phyloP scores from a whole-genome alignment of 768 basidiomycete species.

The Suillus tomentosus region DNA sequence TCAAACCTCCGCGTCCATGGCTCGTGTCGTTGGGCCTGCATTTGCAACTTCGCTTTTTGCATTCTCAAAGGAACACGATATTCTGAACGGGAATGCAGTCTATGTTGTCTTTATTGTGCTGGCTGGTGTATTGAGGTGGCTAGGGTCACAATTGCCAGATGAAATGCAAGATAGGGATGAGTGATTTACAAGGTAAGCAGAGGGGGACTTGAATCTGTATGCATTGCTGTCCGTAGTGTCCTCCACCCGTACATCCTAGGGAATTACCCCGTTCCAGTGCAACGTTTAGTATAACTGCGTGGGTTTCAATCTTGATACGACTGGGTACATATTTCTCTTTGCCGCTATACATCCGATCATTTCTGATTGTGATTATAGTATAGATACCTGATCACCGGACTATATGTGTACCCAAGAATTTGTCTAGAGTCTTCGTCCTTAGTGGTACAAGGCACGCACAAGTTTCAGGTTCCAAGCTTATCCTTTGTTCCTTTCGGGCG shows the following conservation, averaged over 20 bases:
- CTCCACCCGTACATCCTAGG: too few species aligned
- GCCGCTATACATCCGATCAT: background rate
- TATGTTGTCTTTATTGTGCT: conserved; percentile 44
- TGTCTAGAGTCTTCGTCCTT: conserved; percentile 80
- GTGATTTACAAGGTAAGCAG: background rate
- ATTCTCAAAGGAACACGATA: conserved; percentile 44
- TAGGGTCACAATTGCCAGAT: conserved; percentile 44
- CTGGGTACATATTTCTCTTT: background rate
- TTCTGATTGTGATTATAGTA: background rate
- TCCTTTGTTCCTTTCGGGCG: too few species aligned
- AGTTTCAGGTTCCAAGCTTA: conserved; percentile 43
- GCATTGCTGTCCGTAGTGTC: background rate
- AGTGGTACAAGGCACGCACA: conserved; percentile 78
- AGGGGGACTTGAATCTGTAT: background rate
- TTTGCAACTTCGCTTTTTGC: conserved; percentile 53
- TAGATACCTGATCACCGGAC: conserved; percentile 16
- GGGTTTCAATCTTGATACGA: background rate
- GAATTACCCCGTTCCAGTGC: background rate
- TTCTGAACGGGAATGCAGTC: conserved; percentile 50
- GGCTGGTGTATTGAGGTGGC: conserved; percentile 36
- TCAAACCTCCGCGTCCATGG: conserved; percentile 46
- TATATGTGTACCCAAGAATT: conserved; percentile 65
- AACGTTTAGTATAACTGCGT: background rate
- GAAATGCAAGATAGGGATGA: conserved; percentile 39
- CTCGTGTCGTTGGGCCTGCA: conserved; percentile 51